Percentiles rank a stretch among this genome's conserved stretches.
These are phyloP conservation scores for Pleurotus citrinopileatus DNA, from an alignment of 768 basidiomycete genomes.

Conservation along the genomic window DNA sequence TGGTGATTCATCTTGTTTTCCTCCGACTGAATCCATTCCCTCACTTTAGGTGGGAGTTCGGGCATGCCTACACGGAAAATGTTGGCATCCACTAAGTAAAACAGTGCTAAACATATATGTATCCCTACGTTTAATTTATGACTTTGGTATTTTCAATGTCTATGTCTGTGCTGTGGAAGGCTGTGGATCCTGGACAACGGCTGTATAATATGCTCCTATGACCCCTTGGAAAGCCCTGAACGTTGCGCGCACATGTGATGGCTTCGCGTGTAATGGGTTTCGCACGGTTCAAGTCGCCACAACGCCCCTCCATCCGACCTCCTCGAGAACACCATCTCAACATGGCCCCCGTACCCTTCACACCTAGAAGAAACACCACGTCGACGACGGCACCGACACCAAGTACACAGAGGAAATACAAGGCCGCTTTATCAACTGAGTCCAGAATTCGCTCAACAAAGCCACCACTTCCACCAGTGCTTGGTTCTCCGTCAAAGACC, in stretches of 20 bases:
- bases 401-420: conserved; percentile 64
- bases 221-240: too few species aligned
- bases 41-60: conserved; percentile 4
- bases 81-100: not conserved
- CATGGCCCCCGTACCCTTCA: conserved; percentile 5
- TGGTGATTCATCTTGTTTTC: not conserved
- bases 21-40: not conserved
- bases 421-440: conserved; percentile 44
- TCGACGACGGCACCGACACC: conserved; percentile 12
- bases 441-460: conserved; percentile 23
- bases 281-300: not conserved
- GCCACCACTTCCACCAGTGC: conserved; percentile 38
- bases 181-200: too few species aligned
- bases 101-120: too few species aligned
- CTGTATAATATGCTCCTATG: too few species aligned
- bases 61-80: conserved; percentile 1
- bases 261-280: too few species aligned
- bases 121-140: too few species aligned
- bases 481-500: conserved; percentile 51
- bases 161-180: too few species aligned
- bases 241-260: too few species aligned
- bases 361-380: conserved; percentile 7
- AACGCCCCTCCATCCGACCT: not conserved
- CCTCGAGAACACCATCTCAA: too few species aligned
- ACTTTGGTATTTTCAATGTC: too few species aligned